phyloP scores from a whole-genome alignment of 2,329 filamentous ascomycete genomes.

The Falciphora oryzae region DNA sequence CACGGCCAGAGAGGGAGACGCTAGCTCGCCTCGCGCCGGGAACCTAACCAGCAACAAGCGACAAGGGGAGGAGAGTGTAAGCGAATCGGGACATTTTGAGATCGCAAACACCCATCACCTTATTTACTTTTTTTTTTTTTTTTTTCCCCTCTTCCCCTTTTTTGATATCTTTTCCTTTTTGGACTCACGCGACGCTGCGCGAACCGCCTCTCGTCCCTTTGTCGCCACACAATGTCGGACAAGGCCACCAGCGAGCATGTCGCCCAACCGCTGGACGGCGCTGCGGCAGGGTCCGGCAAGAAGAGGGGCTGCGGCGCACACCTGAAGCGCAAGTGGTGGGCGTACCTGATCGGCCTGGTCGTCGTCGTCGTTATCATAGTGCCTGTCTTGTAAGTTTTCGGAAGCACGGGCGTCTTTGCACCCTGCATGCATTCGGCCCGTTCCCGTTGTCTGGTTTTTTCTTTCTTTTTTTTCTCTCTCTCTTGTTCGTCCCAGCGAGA shows the following conservation, averaged over 20 bases:
- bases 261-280: neutral
- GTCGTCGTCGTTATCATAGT: slow-evolving; percentile 49
- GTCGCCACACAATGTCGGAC: neutral
- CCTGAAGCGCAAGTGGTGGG: slow-evolving; percentile 56
- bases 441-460: neutral
- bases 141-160: neutral
- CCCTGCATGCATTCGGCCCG: neutral
- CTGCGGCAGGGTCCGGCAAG: neutral
- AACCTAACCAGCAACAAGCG: neutral
- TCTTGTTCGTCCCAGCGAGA: neutral
- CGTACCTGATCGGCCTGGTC: slow-evolving; percentile 46
- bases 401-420: neutral
- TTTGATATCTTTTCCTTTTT: neutral
- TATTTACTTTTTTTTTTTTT: neutral
- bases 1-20: neutral
- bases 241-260: neutral
- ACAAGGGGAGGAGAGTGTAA: neutral
- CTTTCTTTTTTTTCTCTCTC: no score
- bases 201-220: neutral
- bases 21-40: no score
- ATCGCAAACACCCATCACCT: neutral
- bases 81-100: neutral
- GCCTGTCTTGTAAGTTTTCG: slow-evolving; percentile 50
- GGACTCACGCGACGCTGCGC: neutral
- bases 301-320: slow-evolving; percentile 24